A percentile compares a stretch with the other conserved stretches of the same genome.
Conservation (phyloP, 2,329 filamentous ascomycete genomes). For the Botrytis aclada region DNA sequence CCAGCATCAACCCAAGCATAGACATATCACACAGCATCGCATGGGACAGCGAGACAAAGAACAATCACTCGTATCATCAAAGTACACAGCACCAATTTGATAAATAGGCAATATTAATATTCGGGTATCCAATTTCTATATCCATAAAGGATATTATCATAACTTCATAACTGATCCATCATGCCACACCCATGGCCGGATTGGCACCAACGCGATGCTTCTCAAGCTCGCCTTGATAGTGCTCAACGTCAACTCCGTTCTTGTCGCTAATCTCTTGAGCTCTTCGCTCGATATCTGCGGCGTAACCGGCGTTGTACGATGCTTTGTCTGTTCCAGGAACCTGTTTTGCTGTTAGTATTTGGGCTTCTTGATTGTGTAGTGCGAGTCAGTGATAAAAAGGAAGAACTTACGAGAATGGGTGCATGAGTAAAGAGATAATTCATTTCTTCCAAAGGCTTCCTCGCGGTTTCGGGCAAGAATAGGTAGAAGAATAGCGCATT, state of each 20-base stretch:
- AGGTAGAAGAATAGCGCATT: constrained; percentile 67
- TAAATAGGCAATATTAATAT: neutral
- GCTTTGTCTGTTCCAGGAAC: constrained; percentile 54
- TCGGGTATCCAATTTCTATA: neutral
- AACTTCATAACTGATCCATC: neutral
- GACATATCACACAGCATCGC: neutral
- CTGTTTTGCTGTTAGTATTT: neutral
- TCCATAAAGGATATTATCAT: neutral
- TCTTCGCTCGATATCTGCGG: constrained; percentile 56
- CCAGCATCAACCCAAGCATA: neutral
- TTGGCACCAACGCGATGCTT: neutral
- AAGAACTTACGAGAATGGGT: constrained; percentile 49
- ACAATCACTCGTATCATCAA: neutral
- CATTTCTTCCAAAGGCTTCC: constrained; percentile 56
- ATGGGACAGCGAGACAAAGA: neutral
- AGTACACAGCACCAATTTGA: neutral
- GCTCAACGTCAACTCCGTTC: constrained; percentile 25
- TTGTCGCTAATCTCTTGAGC: constrained; percentile 57
- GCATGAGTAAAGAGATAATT: constrained; percentile 44
- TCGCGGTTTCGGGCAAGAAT: constrained; percentile 63
- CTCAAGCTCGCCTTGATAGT: neutral
- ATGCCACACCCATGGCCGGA: neutral
- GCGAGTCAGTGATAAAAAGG: neutral
- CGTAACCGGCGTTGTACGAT: constrained; percentile 46
- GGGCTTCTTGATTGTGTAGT: neutral